Conservation (phyloP, 768 basidiomycete species). For the Phaffia tasmanica region DNA sequence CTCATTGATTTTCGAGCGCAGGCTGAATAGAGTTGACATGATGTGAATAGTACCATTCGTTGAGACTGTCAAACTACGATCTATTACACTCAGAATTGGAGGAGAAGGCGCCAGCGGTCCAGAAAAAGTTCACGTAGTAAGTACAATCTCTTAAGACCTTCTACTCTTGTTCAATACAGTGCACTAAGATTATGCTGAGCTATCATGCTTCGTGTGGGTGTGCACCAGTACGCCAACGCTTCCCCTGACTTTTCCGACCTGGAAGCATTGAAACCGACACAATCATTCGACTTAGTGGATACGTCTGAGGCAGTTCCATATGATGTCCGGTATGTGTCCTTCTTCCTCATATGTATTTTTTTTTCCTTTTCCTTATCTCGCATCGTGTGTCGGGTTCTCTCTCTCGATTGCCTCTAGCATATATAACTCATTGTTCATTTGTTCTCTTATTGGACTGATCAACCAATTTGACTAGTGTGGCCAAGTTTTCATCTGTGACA, state of each 20-base stretch:
- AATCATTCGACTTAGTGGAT: slow-evolving; percentile 14
- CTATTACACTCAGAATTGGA: slow-evolving; percentile 14
- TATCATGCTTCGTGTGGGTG: not conserved
- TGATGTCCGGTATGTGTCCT: slow-evolving; percentile 11
- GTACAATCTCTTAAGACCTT: not conserved
- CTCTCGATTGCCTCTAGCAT: too few relatives aligned
- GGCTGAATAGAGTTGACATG: too few relatives aligned
- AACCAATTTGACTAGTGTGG: not conserved
- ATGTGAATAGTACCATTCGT: slow-evolving; percentile 16
- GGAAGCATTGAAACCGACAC: slow-evolving; percentile 6
- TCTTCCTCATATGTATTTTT: not conserved
- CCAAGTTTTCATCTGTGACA: slow-evolving; percentile 24
- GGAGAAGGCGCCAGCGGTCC: slow-evolving; percentile 2
- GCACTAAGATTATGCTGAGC: not conserved
- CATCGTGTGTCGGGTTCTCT: too few relatives aligned
- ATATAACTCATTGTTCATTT: not conserved
- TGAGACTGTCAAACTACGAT: slow-evolving; percentile 20
- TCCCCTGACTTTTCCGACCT: slow-evolving; percentile 24
- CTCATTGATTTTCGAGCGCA: too few relatives aligned
- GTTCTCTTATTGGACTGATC: not conserved
- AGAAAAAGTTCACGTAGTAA: slow-evolving; percentile 20
- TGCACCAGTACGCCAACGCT: slow-evolving; percentile 23
- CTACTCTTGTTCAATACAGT: not conserved
- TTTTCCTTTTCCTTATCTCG: not conserved
- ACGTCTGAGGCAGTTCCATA: slow-evolving; percentile 8